Evolutionary conservation across 106 monocot genomes (phyloP).

Genomic region (Dendrobium chrysotoxum): DNA sequence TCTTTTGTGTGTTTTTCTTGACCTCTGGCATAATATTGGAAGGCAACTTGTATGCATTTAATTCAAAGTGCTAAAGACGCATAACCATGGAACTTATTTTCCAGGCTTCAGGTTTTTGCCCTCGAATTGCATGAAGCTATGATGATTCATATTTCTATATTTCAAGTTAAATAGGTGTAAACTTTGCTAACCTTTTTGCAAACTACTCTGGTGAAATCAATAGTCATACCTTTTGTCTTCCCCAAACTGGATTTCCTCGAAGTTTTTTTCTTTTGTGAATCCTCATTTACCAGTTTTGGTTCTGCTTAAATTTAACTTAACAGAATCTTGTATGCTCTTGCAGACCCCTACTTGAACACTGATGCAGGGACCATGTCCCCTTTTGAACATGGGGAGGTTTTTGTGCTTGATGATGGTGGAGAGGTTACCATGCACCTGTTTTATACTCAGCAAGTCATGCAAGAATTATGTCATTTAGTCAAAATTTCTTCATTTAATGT

Average conservation of each 20-base stretch:
- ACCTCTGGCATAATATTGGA: neutral
- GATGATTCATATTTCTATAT: neutral
- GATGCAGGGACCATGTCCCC: slow-evolving; percentile 73
- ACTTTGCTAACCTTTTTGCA: neutral
- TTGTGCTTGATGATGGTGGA: slow-evolving; percentile 67
- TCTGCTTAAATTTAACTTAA: neutral
- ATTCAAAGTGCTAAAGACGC: neutral
- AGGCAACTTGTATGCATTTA: neutral
- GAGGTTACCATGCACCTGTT: slow-evolving; percentile 28
- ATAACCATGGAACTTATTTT: neutral
- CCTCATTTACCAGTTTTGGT: neutral
- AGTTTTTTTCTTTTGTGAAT: neutral
- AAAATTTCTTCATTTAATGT: neutral
- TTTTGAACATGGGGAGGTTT: slow-evolving; percentile 64
- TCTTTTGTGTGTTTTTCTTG: neutral
- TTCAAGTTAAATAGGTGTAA: neutral
- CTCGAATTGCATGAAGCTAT: neutral
- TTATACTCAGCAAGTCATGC: neutral
- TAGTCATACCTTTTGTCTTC: neutral
- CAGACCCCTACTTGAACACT: slow-evolving; percentile 62
- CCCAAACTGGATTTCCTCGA: neutral
- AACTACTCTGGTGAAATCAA: neutral
- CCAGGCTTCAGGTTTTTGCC: neutral
- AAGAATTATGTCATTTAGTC: neutral
- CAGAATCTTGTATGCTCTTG: slow-evolving; percentile 5